phyloP scores from a whole-genome alignment of 306 rosid genomes.

The Casuarina cunninghamiana region DNA sequence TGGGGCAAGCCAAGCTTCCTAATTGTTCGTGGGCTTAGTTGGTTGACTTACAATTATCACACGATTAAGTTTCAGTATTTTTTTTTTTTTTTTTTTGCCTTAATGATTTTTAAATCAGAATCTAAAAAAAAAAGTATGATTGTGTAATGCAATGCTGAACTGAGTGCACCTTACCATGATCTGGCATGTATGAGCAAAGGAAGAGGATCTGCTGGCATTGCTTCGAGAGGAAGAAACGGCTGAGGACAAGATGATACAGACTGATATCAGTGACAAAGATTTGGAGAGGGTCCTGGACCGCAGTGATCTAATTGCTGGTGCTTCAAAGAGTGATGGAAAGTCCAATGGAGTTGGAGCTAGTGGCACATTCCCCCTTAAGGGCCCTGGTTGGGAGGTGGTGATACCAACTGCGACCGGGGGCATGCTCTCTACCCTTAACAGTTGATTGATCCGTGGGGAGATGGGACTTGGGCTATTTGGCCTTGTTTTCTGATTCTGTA shows the following conservation, averaged over 20 bases:
- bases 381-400: constrained; percentile 99
- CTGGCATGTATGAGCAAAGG: constrained; percentile 28
- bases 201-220: constrained; percentile 65
- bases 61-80: background rate
- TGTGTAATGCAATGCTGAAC: background rate
- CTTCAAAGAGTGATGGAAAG: constrained; percentile 21
- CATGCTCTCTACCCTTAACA: constrained; percentile 84
- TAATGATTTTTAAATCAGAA: background rate
- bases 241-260: constrained; percentile 81
- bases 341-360: constrained; percentile 22
- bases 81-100: background rate
- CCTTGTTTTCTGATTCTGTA: constrained; percentile 31
- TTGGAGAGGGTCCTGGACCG: constrained; percentile 78
- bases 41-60: background rate
- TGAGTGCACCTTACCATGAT: background rate
- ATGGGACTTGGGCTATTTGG: constrained; percentile 1
- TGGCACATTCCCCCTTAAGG: constrained; percentile 47
- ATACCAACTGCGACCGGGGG: constrained; percentile 67
- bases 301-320: constrained; percentile 53
- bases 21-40: background rate
- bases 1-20: constrained; percentile 5
- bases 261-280: constrained; percentile 66
- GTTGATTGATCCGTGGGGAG: constrained; percentile 31
- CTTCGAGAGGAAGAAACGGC: constrained; percentile 75
- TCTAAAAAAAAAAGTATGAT: background rate